phyloP scores from a whole-genome alignment of 2,329 filamentous ascomycete genomes.

The Beauveria pseudobassiana region DNA sequence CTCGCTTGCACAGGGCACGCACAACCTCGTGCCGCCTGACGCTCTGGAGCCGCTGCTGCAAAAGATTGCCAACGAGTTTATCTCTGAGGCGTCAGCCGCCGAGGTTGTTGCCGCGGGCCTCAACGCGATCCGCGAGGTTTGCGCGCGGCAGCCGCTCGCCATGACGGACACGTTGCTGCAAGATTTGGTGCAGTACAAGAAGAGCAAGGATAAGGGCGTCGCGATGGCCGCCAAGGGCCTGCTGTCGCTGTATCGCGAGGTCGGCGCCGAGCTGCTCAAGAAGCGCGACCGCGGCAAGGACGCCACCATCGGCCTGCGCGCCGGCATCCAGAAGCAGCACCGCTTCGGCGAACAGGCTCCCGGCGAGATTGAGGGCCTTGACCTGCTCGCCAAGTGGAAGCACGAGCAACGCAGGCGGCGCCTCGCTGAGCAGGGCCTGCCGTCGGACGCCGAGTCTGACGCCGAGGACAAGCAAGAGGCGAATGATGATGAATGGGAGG shows the following conservation, averaged over 20 bases:
- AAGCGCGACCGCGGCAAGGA: conserved; percentile 89
- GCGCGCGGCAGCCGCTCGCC: conserved; percentile 83
- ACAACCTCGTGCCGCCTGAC: conserved; percentile 87
- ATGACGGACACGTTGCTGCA: conserved; percentile 95
- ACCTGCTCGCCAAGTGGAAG: conserved; percentile 88
- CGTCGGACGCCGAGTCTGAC: conserved; percentile 53
- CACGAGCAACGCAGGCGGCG: conserved; percentile 76
- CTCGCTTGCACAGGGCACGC: conserved; percentile 83
- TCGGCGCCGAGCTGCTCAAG: conserved; percentile 80
- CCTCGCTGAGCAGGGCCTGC: conserved; percentile 59
- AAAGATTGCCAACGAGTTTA: conserved; percentile 98
- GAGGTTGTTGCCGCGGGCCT: conserved; percentile 89
- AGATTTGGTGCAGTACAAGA: conserved; percentile 90
- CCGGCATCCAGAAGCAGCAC: conserved; percentile 66
- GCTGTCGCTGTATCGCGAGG: conserved; percentile 82
- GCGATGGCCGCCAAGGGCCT: conserved; percentile 97
- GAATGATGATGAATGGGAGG: conserved; percentile 52
- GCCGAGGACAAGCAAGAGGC: conserved; percentile 55
- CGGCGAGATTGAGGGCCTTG: conserved; percentile 84
- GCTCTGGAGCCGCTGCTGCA: conserved; percentile 81
- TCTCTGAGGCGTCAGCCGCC: conserved; percentile 84
- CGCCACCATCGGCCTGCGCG: conserved; percentile 72
- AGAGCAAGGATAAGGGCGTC: conserved; percentile 97
- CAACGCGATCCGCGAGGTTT: conserved; percentile 92
- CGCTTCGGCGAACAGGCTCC: conserved; percentile 75